Conservation (phyloP, 352 stramenopile species). For the Pythium folliculosum region DNA sequence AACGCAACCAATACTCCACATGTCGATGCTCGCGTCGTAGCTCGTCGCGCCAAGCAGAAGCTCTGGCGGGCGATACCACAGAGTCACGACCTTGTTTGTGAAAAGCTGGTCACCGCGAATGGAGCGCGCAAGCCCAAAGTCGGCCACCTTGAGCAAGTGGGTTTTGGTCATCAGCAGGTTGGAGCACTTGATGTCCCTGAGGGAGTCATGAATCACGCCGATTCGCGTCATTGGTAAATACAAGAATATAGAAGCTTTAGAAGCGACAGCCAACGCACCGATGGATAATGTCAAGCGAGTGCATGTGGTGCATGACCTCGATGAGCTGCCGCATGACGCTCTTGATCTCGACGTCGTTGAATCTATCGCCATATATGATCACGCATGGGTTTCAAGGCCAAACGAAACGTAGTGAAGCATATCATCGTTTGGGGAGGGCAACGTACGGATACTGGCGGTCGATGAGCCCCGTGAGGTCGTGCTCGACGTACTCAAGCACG, state of each 20-base stretch:
- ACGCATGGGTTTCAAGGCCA: neutral
- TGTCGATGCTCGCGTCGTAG: slow-evolving; percentile 94
- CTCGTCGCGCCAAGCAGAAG: slow-evolving; percentile 92
- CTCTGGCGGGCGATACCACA: slow-evolving; percentile 95
- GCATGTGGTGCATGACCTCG: slow-evolving; percentile 88
- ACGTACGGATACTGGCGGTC: slow-evolving; percentile 82
- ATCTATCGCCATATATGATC: slow-evolving; percentile 37
- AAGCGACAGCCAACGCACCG: slow-evolving; percentile 35
- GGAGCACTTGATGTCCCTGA: slow-evolving; percentile 91
- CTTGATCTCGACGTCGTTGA: slow-evolving; percentile 87
- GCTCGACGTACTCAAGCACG: slow-evolving; percentile 88
- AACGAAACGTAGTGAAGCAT: neutral
- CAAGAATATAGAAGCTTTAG: too few relatives aligned
- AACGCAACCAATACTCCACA: slow-evolving; percentile 94
- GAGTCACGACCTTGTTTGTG: slow-evolving; percentile 96
- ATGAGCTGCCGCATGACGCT: slow-evolving; percentile 86
- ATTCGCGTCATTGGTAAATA: neutral
- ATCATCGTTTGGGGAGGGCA: neutral
- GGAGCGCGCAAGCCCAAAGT: slow-evolving; percentile 86
- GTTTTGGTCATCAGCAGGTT: slow-evolving; percentile 81
- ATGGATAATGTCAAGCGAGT: slow-evolving; percentile 87
- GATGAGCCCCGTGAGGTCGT: slow-evolving; percentile 87
- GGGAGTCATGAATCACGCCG: neutral
- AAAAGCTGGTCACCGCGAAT: slow-evolving; percentile 86
- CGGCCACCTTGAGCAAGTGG: slow-evolving; percentile 83